These are phyloP conservation scores for Aureobasidium melanogenum DNA, from an alignment of 2,329 filamentous ascomycete species.

Conservation along the genomic window DNA sequence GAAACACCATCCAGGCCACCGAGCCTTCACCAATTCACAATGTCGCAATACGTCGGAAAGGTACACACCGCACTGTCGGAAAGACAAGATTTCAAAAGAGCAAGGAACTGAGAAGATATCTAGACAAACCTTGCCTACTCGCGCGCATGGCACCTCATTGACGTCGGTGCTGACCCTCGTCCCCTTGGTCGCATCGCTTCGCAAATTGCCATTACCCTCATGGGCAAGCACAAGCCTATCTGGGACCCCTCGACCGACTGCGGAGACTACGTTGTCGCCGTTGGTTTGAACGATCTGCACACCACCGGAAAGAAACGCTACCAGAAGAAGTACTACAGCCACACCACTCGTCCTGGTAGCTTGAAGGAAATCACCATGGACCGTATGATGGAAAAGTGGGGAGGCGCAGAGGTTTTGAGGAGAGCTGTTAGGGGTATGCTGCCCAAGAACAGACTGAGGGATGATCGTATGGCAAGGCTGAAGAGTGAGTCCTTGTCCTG, in stretches of 20 bases:
- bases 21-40: slow-evolving; percentile 29
- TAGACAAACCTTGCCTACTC: slow-evolving; percentile 96
- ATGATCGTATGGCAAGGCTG: slow-evolving; percentile 75
- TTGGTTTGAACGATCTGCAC: slow-evolving; percentile 77
- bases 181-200: slow-evolving; percentile 85
- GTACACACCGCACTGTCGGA: slow-evolving; percentile 36
- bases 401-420: slow-evolving; percentile 81
- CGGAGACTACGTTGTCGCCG: slow-evolving; percentile 96
- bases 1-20: not conserved
- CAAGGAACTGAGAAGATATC: slow-evolving; percentile 6
- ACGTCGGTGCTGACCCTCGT: slow-evolving; percentile 58
- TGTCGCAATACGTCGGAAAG: slow-evolving; percentile 73
- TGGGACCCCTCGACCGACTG: slow-evolving; percentile 97
- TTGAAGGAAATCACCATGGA: slow-evolving; percentile 91
- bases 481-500: slow-evolving; percentile 51
- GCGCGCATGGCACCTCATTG: slow-evolving; percentile 86
- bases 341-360: slow-evolving; percentile 82
- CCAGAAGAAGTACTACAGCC: slow-evolving; percentile 93
- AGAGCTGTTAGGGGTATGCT: slow-evolving; percentile 95
- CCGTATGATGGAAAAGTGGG: slow-evolving; percentile 85
- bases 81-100: not conserved
- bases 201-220: slow-evolving; percentile 75
- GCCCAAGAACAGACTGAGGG: slow-evolving; percentile 88
- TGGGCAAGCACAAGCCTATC: slow-evolving; percentile 99
- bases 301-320: slow-evolving; percentile 85